phyloP scores from a whole-genome alignment of 768 basidiomycete genomes.

The Psilocybe subaeruginosa region DNA sequence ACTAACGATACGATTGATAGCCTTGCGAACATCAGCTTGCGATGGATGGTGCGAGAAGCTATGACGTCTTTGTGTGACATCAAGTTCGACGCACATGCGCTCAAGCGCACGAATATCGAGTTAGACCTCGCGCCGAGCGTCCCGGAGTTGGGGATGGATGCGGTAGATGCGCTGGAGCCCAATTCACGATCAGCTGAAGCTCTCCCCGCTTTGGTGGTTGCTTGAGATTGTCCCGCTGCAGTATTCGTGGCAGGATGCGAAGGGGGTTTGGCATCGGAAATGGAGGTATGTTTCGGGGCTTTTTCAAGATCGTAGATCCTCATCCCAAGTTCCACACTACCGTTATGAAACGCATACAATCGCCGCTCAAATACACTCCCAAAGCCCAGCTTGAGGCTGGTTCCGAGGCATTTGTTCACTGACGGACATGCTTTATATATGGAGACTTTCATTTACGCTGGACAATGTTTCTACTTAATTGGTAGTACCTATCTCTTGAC shows the following conservation, averaged over 20 bases:
- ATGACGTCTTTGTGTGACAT: constrained; percentile 61
- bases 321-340: constrained; percentile 64
- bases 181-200: constrained; percentile 54
- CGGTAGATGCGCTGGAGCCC: constrained; percentile 47
- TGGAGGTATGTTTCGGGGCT: constrained; percentile 47
- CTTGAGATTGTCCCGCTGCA: constrained; percentile 64
- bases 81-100: constrained; percentile 52
- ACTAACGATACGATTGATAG: constrained; percentile 41
- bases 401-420: constrained; percentile 48
- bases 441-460: too few relatives aligned
- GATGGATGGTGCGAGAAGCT: constrained; percentile 81
- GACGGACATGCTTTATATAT: not conserved
- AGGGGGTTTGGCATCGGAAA: constrained; percentile 55
- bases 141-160: constrained; percentile 27
- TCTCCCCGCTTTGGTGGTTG: constrained; percentile 63
- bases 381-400: constrained; percentile 52
- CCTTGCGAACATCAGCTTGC: constrained; percentile 64
- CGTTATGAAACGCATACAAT: constrained; percentile 61
- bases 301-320: constrained; percentile 37
- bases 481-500: too few relatives aligned
- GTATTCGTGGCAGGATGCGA: constrained; percentile 57
- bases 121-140: constrained; percentile 13
- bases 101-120: constrained; percentile 45
- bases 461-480: too few relatives aligned
- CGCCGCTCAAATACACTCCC: constrained; percentile 57